phyloP scores from a whole-genome alignment of 306 rosid species.

The Oemleria cerasiformis region DNA sequence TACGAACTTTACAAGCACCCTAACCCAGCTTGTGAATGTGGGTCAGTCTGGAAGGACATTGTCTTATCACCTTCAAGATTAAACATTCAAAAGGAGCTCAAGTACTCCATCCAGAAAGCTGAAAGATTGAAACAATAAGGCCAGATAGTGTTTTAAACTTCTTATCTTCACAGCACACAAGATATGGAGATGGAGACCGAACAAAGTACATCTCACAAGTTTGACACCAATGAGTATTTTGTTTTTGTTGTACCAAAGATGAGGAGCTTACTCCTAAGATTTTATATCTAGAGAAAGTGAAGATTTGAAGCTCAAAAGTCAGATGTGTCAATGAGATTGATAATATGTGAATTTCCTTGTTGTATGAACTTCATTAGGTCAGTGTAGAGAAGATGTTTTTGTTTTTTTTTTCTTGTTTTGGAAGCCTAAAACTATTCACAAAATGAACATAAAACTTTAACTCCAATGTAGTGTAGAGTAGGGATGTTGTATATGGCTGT shows the following conservation, averaged over 20 bases:
- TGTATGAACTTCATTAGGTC: constrained; percentile 6
- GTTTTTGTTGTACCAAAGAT: constrained; percentile 19
- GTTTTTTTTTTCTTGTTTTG: neutral
- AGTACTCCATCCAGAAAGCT: constrained; percentile 72
- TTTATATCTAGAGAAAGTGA: constrained; percentile 3
- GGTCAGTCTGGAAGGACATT: constrained; percentile 92
- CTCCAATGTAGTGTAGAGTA: too few species aligned
- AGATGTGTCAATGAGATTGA: neutral
- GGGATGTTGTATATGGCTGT: too few species aligned
- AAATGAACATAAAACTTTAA: neutral
- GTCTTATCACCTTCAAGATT: constrained; percentile 85
- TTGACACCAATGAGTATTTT: constrained; percentile 20
- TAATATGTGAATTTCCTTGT: neutral
- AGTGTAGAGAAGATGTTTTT: neutral
- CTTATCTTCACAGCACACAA: constrained; percentile 16
- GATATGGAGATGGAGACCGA: constrained; percentile 17
- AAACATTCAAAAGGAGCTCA: constrained; percentile 78
- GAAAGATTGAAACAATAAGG: constrained; percentile 41
- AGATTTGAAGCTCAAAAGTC: neutral
- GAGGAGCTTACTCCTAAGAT: constrained; percentile 27
- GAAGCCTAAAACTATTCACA: neutral
- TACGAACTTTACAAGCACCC: constrained; percentile 82
- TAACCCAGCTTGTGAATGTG: constrained; percentile 67
- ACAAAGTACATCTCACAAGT: constrained; percentile 22
- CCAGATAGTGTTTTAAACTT: constrained; percentile 3